Evolutionary conservation across 768 basidiomycete genomes (phyloP).

Genomic region (Coprinopsis strossmayeri): DNA sequence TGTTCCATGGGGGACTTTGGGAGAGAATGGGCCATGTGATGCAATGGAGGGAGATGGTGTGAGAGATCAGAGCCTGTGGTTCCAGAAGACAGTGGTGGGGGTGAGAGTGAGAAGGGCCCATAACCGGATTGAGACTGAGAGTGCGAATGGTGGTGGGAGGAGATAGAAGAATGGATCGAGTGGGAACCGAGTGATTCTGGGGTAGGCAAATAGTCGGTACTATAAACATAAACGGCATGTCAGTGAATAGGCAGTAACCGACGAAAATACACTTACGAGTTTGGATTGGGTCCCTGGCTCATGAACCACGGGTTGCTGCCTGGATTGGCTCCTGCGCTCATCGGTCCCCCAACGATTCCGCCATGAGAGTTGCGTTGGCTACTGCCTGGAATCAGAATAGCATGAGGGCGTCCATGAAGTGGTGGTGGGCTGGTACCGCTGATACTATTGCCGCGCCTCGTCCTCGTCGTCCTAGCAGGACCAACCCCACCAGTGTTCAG

Average conservation of each 20-base stretch:
- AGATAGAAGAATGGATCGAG: conserved; percentile 19
- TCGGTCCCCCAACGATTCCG: conserved; percentile 11
- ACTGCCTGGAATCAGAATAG: conserved; percentile 58
- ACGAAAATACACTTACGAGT: conserved; percentile 1
- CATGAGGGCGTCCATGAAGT: conserved; percentile 42
- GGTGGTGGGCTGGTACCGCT: conserved; percentile 51
- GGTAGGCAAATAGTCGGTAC: conserved; percentile 11
- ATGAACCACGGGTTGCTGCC: conserved; percentile 11
- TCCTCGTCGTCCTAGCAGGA: conserved; percentile 47
- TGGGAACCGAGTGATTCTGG: conserved; percentile 24
- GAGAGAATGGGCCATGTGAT: conserved; percentile 12
- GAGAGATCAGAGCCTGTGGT: conserved; percentile 4
- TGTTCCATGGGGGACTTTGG: conserved; percentile 5
- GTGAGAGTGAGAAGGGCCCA: conserved; percentile 23
- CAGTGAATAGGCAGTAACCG: not conserved
- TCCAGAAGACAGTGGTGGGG: conserved; percentile 11
- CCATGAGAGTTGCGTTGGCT: not conserved
- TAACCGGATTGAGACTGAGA: conserved; percentile 22
- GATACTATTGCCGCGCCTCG: conserved; percentile 55
- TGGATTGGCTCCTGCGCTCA: conserved; percentile 3
- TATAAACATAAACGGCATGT: not conserved
- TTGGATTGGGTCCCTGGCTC: not conserved
- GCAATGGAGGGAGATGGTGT: conserved; percentile 7
- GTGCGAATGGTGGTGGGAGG: conserved; percentile 24
- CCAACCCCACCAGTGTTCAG: conserved; percentile 29